Conservation (phyloP, 768 basidiomycete genomes). For the Sporobolomyces roseus region DNA sequence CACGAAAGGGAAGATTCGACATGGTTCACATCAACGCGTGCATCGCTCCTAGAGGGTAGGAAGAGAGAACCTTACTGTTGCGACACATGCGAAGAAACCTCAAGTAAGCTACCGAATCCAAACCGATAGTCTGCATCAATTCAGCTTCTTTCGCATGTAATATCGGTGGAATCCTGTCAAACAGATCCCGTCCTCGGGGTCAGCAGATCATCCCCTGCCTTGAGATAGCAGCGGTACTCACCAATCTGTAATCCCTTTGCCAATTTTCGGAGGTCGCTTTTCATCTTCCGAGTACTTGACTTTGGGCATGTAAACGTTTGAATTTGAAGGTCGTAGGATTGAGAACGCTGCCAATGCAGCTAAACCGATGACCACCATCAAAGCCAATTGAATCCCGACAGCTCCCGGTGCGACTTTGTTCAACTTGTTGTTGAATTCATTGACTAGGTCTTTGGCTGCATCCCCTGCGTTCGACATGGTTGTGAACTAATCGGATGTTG, state of each 20-base stretch:
- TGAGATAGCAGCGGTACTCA: background rate
- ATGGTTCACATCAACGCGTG: background rate
- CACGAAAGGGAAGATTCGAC: background rate
- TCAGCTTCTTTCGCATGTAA: slow-evolving; percentile 36
- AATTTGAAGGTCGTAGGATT: slow-evolving; percentile 76
- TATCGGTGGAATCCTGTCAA: slow-evolving; percentile 39
- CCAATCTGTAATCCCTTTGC: slow-evolving; percentile 82
- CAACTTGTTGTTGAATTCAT: slow-evolving; percentile 18
- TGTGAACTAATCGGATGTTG: background rate
- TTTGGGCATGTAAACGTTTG: slow-evolving; percentile 42
- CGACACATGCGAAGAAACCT: slow-evolving; percentile 73
- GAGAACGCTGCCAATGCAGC: slow-evolving; percentile 61
- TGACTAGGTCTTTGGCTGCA: slow-evolving; percentile 12
- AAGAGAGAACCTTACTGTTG: slow-evolving; percentile 21
- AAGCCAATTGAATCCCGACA: slow-evolving; percentile 38
- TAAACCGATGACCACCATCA: slow-evolving; percentile 32
- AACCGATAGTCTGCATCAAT: slow-evolving; percentile 66
- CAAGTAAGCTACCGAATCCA: slow-evolving; percentile 88
- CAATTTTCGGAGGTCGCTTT: slow-evolving; percentile 59
- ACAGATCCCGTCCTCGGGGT: too few relatives aligned
- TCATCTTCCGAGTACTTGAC: slow-evolving; percentile 47
- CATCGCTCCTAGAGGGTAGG: background rate
- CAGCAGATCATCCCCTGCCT: too few relatives aligned
- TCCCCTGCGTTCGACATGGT: slow-evolving; percentile 11
- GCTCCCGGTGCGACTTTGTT: slow-evolving; percentile 23